phyloP scores from a whole-genome alignment of 2,329 filamentous ascomycete species.

The Penicillium sp. region DNA sequence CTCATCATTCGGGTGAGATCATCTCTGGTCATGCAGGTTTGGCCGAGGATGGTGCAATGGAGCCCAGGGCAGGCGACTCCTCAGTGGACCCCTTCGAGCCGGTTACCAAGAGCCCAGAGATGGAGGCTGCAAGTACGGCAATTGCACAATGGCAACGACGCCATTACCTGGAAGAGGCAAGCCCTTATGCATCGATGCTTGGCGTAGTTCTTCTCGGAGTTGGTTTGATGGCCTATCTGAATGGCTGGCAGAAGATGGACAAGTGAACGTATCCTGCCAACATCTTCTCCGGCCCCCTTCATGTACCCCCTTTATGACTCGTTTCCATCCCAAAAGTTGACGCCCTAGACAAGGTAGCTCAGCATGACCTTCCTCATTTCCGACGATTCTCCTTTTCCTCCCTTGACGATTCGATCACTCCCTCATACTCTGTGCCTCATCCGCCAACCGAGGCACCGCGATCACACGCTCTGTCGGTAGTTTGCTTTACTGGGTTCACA shows the following conservation, averaged over 20 bases:
- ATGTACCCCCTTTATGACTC: slow-evolving; percentile 14
- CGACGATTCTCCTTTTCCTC: slow-evolving; percentile 8
- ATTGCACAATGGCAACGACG: slow-evolving; percentile 37
- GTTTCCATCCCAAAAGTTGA: slow-evolving; percentile 16
- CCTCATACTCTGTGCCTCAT: slow-evolving; percentile 16
- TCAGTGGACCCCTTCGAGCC: slow-evolving; percentile 45
- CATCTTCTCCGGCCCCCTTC: neutral
- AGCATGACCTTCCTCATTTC: slow-evolving; percentile 18
- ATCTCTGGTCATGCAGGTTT: slow-evolving; percentile 2
- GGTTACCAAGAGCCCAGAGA: slow-evolving; percentile 45
- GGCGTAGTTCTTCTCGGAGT: slow-evolving; percentile 80
- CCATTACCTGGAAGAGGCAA: slow-evolving; percentile 53
- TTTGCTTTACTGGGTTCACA: slow-evolving; percentile 19
- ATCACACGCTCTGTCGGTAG: slow-evolving; percentile 17
- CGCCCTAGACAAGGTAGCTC: slow-evolving; percentile 9
- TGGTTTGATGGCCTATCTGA: slow-evolving; percentile 83
- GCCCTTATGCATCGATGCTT: slow-evolving; percentile 79
- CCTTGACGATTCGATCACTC: slow-evolving; percentile 13
- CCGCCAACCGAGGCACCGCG: slow-evolving; percentile 5
- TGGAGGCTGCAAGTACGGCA: slow-evolving; percentile 46
- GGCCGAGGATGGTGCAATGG: slow-evolving; percentile 13
- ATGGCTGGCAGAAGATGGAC: slow-evolving; percentile 70
- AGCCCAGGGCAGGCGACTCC: slow-evolving; percentile 15
- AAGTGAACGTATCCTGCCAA: slow-evolving; percentile 34
- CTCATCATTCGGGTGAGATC: slow-evolving; percentile 12